A percentile compares a stretch with the other conserved stretches of the same genome.
Evolutionary conservation across 2,329 filamentous ascomycete species (phyloP).

Genomic region (Colletotrichum eleusines): DNA sequence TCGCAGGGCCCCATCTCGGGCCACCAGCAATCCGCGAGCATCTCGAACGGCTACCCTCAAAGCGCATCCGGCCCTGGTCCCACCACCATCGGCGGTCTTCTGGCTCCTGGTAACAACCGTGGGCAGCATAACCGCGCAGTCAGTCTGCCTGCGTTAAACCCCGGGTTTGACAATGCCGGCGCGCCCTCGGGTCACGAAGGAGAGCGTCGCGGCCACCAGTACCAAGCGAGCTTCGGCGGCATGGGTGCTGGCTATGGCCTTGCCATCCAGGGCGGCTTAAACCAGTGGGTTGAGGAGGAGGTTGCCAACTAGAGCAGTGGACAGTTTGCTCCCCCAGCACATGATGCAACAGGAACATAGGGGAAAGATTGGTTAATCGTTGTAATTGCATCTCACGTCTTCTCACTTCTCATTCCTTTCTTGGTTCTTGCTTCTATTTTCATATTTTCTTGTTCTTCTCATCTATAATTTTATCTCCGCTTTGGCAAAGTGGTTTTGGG

Average conservation of each 20-base stretch:
- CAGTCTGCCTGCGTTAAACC: constrained; percentile 81
- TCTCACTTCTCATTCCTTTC: constrained; percentile 38
- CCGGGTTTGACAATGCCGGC: constrained; percentile 71
- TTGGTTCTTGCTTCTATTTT: constrained; percentile 42
- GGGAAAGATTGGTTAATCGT: constrained; percentile 56
- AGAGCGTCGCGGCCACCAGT: constrained; percentile 74
- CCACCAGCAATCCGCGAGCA: constrained; percentile 75
- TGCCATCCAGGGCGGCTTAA: constrained; percentile 72
- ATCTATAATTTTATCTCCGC: constrained; percentile 40
- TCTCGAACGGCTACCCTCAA: constrained; percentile 72
- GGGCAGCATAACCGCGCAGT: constrained; percentile 83
- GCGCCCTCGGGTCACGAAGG: constrained; percentile 59
- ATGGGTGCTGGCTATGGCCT: constrained; percentile 71
- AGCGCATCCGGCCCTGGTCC: constrained; percentile 67
- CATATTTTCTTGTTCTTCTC: constrained; percentile 38
- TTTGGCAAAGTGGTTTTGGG: constrained; percentile 37
- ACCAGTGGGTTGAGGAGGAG: constrained; percentile 77
- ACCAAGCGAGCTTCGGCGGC: constrained; percentile 72
- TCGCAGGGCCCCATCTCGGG: constrained; percentile 70
- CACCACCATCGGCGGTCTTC: constrained; percentile 80
- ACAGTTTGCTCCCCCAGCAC: constrained; percentile 12
- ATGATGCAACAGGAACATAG: constrained; percentile 33
- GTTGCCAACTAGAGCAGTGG: constrained; percentile 64
- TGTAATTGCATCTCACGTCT: constrained; percentile 54
- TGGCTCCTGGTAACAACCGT: constrained; percentile 76